phyloP scores from a whole-genome alignment of 140 eudicot genomes.

The Bidens hawaiensis region DNA sequence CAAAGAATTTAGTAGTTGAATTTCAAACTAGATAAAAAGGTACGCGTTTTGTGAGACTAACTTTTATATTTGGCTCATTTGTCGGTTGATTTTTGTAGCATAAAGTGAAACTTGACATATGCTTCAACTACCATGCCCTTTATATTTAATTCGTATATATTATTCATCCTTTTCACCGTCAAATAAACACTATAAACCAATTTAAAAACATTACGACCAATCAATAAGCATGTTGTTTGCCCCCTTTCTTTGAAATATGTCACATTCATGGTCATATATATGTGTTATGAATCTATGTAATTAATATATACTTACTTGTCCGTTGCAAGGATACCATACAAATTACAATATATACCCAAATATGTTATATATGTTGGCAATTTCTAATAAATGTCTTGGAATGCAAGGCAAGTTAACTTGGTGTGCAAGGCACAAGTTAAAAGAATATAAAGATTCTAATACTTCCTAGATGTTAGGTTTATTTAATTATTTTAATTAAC shows the following conservation, averaged over 20 bases:
- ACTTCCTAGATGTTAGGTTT: too few relatives aligned
- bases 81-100: slow-evolving; percentile 26
- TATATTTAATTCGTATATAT: background rate
- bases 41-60: slow-evolving; percentile 25
- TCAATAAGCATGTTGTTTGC: slow-evolving; percentile 27
- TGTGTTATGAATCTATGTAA: background rate
- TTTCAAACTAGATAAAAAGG: background rate
- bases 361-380: too few relatives aligned
- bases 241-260: slow-evolving; percentile 15
- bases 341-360: background rate
- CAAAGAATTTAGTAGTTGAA: background rate
- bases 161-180: background rate
- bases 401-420: too few relatives aligned
- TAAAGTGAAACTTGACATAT: slow-evolving; percentile 28
- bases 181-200: background rate
- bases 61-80: slow-evolving; percentile 8
- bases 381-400: too few relatives aligned
- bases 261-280: slow-evolving; percentile 16
- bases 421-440: too few relatives aligned
- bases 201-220: background rate
- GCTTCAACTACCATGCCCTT: slow-evolving; percentile 19
- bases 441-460: too few relatives aligned
- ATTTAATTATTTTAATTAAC: too few relatives aligned
- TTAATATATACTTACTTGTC: background rate
- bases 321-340: background rate